Evolutionary conservation across 345 rosid genomes (phyloP).

Genomic region (Cardamine occulta): DNA sequence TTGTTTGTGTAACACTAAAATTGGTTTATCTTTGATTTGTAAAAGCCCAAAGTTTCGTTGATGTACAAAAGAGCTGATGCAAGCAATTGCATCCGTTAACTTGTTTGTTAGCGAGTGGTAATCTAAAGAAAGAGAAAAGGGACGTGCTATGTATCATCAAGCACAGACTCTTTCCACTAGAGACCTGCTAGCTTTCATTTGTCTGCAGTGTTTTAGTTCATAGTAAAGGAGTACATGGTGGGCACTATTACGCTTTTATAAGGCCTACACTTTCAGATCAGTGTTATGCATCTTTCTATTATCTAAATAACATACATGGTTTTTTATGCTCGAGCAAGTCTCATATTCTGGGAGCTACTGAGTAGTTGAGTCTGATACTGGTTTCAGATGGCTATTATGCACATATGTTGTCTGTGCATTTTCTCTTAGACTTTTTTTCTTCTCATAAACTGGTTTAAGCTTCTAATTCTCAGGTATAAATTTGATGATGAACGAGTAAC

Average conservation of each 20-base stretch:
- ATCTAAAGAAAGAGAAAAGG: constrained; percentile 20
- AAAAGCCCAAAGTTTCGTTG: neutral
- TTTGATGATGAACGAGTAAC: constrained; percentile 98
- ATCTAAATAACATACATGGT: neutral
- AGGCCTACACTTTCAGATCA: constrained; percentile 94
- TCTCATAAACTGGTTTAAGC: neutral
- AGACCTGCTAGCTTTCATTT: constrained; percentile 39
- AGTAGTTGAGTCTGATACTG: constrained; percentile 7
- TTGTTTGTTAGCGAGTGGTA: constrained; percentile 12
- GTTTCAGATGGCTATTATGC: neutral
- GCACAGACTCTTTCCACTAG: constrained; percentile 14
- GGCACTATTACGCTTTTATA: constrained; percentile 97
- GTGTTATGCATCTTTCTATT: constrained; percentile 58
- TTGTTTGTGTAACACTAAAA: constrained; percentile 9
- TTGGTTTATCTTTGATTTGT: constrained; percentile 2
- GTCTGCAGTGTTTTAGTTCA: constrained; percentile 90
- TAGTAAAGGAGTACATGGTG: constrained; percentile 97
- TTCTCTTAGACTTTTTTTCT: neutral
- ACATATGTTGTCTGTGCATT: constrained; percentile 11
- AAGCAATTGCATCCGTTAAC: constrained; percentile 19
- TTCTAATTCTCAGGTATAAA: constrained; percentile 68
- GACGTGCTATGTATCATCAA: constrained; percentile 14
- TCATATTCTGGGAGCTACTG: constrained; percentile 2
- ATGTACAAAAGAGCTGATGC: constrained; percentile 38
- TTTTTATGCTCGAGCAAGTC: neutral